phyloP scores from a whole-genome alignment of 2,329 filamentous ascomycete genomes.

The Cytospora piceae region DNA sequence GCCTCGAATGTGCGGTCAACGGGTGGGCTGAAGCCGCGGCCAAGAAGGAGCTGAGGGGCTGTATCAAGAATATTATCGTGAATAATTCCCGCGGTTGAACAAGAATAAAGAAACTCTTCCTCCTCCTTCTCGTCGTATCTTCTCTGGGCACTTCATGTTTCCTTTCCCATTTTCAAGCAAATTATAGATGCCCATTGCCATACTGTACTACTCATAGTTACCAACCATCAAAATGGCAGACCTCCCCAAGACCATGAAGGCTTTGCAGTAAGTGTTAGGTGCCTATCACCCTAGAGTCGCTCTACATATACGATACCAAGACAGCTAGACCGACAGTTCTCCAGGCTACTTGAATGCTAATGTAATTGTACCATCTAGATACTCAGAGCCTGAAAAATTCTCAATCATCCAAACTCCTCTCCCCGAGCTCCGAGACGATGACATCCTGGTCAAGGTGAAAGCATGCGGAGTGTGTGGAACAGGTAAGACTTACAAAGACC shows the following conservation, averaged over 20 bases:
- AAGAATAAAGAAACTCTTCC: background rate
- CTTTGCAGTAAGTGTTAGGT: constrained; percentile 31
- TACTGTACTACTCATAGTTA: background rate
- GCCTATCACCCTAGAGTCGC: no score
- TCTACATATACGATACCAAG: background rate
- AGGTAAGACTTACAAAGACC: constrained; percentile 43
- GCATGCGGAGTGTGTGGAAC: constrained; percentile 67
- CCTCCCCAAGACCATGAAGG: constrained; percentile 43
- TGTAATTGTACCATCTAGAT: constrained; percentile 20
- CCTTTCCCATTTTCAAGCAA: background rate
- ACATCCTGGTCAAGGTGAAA: constrained; percentile 69
- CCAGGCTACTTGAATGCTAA: no score
- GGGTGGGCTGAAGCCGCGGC: background rate
- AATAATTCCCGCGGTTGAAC: constrained; percentile 8
- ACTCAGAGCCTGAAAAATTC: constrained; percentile 51
- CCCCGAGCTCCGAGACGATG: constrained; percentile 61
- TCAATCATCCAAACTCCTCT: constrained; percentile 65
- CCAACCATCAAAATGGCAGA: constrained; percentile 38
- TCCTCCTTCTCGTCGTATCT: background rate
- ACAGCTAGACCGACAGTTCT: background rate
- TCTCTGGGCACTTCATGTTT: background rate
- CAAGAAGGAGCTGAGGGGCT: constrained; percentile 16
- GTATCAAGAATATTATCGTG: constrained; percentile 10
- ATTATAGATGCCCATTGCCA: background rate
- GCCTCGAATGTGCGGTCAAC: constrained; percentile 11